Evolutionary conservation across 352 stramenopile species (phyloP).

Genomic region (Phytophthora capsici): DNA sequence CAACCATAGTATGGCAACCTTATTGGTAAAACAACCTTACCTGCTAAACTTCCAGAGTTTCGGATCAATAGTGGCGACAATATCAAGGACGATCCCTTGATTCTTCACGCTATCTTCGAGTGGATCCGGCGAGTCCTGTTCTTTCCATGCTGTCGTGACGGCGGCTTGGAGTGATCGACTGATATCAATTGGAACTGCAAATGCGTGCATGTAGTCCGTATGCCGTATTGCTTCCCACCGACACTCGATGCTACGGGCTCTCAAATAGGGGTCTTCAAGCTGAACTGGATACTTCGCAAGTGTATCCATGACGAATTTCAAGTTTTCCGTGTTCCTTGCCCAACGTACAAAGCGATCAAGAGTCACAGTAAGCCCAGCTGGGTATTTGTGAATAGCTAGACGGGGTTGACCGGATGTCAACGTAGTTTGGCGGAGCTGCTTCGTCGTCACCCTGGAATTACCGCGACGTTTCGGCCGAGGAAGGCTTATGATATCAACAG

Average conservation of each 20-base stretch:
- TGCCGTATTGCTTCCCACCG: conserved; percentile 1
- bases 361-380: neutral
- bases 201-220: neutral
- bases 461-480: too few relatives aligned
- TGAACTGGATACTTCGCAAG: conserved; percentile 8
- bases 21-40: too few relatives aligned
- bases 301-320: conserved; percentile 15
- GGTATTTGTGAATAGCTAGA: conserved; percentile 9
- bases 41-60: conserved; percentile 11
- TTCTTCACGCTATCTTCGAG: neutral
- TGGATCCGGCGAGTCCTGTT: neutral
- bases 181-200: conserved; percentile 7
- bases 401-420: neutral
- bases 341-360: conserved; percentile 14
- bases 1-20: conserved; percentile 3
- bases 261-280: conserved; percentile 8
- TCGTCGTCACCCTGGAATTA: too few relatives aligned
- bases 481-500: too few relatives aligned
- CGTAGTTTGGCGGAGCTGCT: too few relatives aligned
- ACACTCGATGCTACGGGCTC: conserved; percentile 1
- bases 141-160: neutral
- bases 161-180: conserved; percentile 2
- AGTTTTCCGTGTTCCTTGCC: neutral
- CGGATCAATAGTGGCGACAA: conserved; percentile 4
- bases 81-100: conserved; percentile 5